Percentiles rank a stretch among this genome's conserved stretches.
These are phyloP conservation scores for Podospora comata DNA, from an alignment of 495 filamentous ascomycete species.

Conservation along the genomic window DNA sequence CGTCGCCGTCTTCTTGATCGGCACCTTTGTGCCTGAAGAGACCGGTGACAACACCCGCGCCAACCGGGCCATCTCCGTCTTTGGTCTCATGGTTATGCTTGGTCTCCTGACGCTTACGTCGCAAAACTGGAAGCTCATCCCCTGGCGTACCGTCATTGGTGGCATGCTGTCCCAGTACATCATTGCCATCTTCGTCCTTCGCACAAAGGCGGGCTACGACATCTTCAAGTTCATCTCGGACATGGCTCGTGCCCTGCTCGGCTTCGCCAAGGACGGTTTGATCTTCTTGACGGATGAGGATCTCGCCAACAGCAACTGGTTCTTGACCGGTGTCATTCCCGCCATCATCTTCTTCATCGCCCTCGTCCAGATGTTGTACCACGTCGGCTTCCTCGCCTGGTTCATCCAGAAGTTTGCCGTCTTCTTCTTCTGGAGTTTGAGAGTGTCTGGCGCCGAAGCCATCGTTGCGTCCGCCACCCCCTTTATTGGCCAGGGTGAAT, in stretches of 20 bases:
- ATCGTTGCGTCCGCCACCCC: constrained; percentile 91
- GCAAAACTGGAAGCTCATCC: constrained; percentile 62
- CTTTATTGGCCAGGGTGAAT: constrained; percentile 92
- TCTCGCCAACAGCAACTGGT: constrained; percentile 53
- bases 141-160: constrained; percentile 82
- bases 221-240: constrained; percentile 84
- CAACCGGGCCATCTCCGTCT: constrained; percentile 75
- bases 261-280: constrained; percentile 67
- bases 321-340: constrained; percentile 69
- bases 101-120: constrained; percentile 64
- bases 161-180: constrained; percentile 88
- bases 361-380: constrained; percentile 77
- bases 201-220: constrained; percentile 70
- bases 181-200: constrained; percentile 80
- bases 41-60: constrained; percentile 69
- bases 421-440: constrained; percentile 87
- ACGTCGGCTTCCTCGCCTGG: constrained; percentile 79
- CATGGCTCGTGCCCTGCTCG: constrained; percentile 65
- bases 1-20: constrained; percentile 69
- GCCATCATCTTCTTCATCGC: constrained; percentile 93
- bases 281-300: constrained; percentile 61
- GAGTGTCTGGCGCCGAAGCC: constrained; percentile 89
- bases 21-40: constrained; percentile 68
- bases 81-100: constrained; percentile 75
- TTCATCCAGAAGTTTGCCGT: constrained; percentile 78